These are phyloP conservation scores for Gyromitra esculenta DNA, from an alignment of 2,329 filamentous ascomycete genomes.

Conservation along the genomic window DNA sequence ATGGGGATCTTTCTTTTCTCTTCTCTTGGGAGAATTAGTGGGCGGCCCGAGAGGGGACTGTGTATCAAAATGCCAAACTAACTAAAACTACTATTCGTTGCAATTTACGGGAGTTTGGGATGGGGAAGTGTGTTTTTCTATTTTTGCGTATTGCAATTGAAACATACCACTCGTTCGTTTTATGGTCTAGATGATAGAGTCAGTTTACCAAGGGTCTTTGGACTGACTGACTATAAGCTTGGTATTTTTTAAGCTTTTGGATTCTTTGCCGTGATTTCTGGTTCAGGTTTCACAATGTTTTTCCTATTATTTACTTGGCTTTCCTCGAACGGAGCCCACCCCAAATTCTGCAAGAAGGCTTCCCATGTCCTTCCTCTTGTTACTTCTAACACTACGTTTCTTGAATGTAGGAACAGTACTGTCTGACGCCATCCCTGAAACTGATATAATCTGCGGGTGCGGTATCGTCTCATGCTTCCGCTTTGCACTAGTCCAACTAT, in stretches of 20 bases:
- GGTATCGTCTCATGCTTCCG: conserved; percentile 31
- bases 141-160: conserved; percentile 37
- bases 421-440: neutral
- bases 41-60: conserved; percentile 29
- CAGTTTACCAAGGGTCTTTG: neutral
- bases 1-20: conserved; percentile 44
- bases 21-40: conserved; percentile 41
- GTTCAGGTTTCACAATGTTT: neutral
- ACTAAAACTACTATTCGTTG: conserved; percentile 43
- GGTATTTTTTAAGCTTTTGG: neutral
- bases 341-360: conserved; percentile 47
- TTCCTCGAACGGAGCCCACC: neutral
- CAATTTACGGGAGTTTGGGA: conserved; percentile 39
- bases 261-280: neutral
- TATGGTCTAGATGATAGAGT: conserved; percentile 3
- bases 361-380: conserved; percentile 48
- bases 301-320: conserved; percentile 12
- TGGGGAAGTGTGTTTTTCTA: conserved; percentile 27
- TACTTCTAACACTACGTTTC: conserved; percentile 32
- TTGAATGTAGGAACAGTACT: neutral
- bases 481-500: conserved; percentile 13
- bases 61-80: conserved; percentile 49
- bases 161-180: conserved; percentile 27
- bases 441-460: neutral
- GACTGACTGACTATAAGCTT: neutral